Conservation (phyloP, 2,329 filamentous ascomycete genomes). For the Blastomyces gilchristii region DNA sequence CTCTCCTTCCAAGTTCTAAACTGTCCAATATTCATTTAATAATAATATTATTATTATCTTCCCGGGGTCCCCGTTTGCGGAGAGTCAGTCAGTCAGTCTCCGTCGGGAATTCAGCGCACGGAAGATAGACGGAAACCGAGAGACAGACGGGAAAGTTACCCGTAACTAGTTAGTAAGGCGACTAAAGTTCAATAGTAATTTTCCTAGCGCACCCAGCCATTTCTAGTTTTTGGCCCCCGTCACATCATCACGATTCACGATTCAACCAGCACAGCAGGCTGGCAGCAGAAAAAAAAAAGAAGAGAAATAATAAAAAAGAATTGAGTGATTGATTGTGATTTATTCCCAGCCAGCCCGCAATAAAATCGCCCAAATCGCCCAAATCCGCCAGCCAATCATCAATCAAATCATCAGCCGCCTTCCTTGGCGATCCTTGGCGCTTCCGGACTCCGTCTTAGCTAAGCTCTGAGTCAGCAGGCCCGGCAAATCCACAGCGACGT, state of each 20-base stretch:
- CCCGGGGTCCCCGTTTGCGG: too few relatives aligned
- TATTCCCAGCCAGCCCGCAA: background rate
- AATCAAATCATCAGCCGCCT: background rate
- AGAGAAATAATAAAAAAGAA: too few relatives aligned
- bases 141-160: too few relatives aligned
- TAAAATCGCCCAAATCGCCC: background rate
- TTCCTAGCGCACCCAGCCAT: background rate
- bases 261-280: too few relatives aligned
- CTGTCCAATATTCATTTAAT: too few relatives aligned
- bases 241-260: background rate
- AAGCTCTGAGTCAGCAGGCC: background rate
- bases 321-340: background rate
- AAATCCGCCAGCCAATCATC: background rate
- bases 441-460: background rate
- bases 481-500: background rate
- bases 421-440: background rate
- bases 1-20: too few relatives aligned
- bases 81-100: too few relatives aligned
- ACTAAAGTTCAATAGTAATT: background rate
- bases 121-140: background rate
- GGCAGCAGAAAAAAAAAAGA: too few relatives aligned
- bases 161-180: background rate
- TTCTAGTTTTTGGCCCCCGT: background rate
- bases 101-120: too few relatives aligned
- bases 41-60: too few relatives aligned